Evolutionary conservation across 2,329 filamentous ascomycete genomes (phyloP).

Genomic region (Phaeosphaeria sp.): DNA sequence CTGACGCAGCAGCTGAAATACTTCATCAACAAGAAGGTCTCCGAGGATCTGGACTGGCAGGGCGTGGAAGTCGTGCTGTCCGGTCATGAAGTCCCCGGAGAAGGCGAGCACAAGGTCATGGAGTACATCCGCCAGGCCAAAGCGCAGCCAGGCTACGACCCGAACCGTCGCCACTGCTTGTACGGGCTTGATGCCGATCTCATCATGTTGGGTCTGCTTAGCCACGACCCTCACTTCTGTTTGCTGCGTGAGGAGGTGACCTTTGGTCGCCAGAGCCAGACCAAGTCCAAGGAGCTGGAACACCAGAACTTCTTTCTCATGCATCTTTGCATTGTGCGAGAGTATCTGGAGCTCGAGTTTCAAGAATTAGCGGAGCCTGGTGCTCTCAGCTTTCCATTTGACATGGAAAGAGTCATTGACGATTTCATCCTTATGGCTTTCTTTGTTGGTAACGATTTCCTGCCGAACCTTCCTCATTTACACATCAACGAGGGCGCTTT

Average conservation of each 20-base stretch:
- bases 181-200: conserved; percentile 97
- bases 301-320: conserved; percentile 99
- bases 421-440: conserved; percentile 99
- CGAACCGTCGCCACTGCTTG: conserved; percentile 93
- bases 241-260: conserved; percentile 96
- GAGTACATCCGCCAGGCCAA: conserved; percentile 99
- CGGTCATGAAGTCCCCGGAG: conserved; percentile 95
- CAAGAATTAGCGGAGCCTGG: conserved; percentile 84
- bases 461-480: conserved; percentile 92
- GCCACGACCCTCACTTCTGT: conserved; percentile 98
- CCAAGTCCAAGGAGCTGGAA: conserved; percentile 94
- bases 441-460: conserved; percentile 98
- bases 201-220: conserved; percentile 97
- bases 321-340: conserved; percentile 95
- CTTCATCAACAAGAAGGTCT: conserved; percentile 98
- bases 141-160: conserved; percentile 89
- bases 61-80: conserved; percentile 95
- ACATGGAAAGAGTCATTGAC: conserved; percentile 96
- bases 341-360: conserved; percentile 96
- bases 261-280: conserved; percentile 85
- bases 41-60: conserved; percentile 97
- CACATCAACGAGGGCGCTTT: conserved; percentile 99
- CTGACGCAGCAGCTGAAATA: conserved; percentile 94
- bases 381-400: conserved; percentile 77
- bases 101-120: conserved; percentile 99